Conservation (phyloP, 208 protist genomes). For the Acanthamoeba castellanii region DNA sequence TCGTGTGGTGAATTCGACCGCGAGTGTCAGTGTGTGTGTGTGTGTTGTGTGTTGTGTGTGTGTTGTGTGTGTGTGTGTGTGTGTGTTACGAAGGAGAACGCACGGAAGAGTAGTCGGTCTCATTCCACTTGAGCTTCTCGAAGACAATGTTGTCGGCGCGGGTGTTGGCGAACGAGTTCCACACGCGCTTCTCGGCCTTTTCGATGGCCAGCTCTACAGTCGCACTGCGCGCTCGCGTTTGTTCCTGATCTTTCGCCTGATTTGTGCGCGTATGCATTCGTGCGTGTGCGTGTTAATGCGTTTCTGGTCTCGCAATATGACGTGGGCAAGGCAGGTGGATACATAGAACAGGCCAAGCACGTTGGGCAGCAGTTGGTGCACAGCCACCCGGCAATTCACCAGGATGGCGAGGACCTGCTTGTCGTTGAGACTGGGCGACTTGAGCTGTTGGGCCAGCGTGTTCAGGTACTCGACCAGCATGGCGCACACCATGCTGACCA, state of each 20-base stretch:
- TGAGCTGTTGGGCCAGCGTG: background rate
- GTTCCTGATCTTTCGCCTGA: background rate
- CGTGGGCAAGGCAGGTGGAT: background rate
- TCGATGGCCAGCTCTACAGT: background rate
- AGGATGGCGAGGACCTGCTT: constrained; percentile 3
- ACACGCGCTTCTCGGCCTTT: background rate
- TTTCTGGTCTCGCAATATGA: no score
- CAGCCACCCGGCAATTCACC: background rate
- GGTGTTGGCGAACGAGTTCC: background rate
- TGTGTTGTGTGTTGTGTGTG: background rate
- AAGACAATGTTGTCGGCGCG: constrained; percentile 3
- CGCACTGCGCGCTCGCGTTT: background rate
- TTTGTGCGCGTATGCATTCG: no score
- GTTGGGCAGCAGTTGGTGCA: background rate
- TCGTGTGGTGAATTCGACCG: no score
- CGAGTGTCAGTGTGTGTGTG: no score
- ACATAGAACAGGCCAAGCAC: background rate
- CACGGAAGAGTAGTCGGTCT: background rate
- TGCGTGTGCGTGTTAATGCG: no score
- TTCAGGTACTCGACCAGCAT: background rate
- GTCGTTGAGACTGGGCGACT: constrained; percentile 2
- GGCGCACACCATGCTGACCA: background rate
- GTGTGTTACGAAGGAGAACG: background rate
- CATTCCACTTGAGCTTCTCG: constrained; percentile 12
- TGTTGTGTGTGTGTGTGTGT: background rate